Evolutionary conservation across 2,329 filamentous ascomycete genomes (phyloP).

Genomic region (Aureobasidium melanogenum): DNA sequence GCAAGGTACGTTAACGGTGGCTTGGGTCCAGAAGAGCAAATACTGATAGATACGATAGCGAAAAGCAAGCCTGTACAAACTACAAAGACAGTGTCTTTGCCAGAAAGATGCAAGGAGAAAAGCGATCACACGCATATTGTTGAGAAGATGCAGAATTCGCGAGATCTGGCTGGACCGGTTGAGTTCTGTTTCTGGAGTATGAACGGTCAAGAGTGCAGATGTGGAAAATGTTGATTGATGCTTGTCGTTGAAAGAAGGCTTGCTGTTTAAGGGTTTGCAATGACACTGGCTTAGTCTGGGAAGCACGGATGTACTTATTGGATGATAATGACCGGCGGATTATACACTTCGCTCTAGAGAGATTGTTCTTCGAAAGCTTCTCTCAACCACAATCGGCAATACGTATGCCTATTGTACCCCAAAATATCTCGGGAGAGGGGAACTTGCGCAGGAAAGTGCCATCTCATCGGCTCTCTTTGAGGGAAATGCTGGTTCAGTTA

Average conservation of each 20-base stretch:
- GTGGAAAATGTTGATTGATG: background rate
- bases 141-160: background rate
- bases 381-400: too few species aligned
- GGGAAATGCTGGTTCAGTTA: too few species aligned
- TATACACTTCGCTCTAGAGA: background rate
- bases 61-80: background rate
- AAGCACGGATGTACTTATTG: background rate
- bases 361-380: too few species aligned
- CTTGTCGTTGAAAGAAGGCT: background rate
- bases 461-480: too few species aligned
- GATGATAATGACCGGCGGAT: background rate
- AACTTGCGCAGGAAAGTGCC: too few species aligned
- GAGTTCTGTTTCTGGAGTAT: constrained; percentile 8
- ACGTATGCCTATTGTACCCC: too few species aligned
- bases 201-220: background rate
- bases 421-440: too few species aligned
- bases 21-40: background rate
- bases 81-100: background rate
- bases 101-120: background rate
- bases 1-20: background rate
- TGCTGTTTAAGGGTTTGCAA: background rate
- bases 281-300: background rate
- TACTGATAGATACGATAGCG: background rate
- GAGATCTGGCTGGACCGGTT: background rate
- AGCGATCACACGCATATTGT: background rate